Evolutionary conservation across 768 basidiomycete species (phyloP), one percentile per base, ranked within the genome.

Genomic region (Sporobolomyces roseus): DNA sequence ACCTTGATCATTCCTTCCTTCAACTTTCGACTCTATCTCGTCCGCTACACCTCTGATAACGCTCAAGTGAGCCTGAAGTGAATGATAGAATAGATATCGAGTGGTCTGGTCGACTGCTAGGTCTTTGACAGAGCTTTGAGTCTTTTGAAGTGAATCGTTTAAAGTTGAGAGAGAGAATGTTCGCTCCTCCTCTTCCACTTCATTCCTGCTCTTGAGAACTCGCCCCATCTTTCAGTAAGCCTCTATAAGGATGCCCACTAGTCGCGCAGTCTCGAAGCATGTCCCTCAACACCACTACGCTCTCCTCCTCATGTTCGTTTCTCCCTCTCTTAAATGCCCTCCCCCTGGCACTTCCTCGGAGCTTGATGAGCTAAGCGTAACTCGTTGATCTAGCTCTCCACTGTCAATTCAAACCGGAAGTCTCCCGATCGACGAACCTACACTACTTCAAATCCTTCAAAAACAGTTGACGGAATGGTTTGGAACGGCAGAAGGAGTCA

Each of bases 401-500:
- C 45, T 23, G 29, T 35, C 46, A 0, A 21, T 23, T 1, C 14
- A 43, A 1, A 30, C 21, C 10, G 23, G 6, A 5, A 13, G 2
- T 1, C 12, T n/a, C 2, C 19, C 59, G 1, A 14, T 14, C 1
- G 56, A 12, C 41, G 56, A 23, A 25, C 43, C 36, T 30, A 45
- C 43, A 1, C 43, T 54, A 3, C 2, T 27, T 2, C 45, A 27
- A 27, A 6, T 52, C 3, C 35, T 62, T 7, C 48, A 49, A 33
- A 51, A 53, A 45, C 10, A 21, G 46, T 4, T 62, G 17, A 9
- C 8, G 17, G 66, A 58, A 2, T 63, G 53, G 53, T 68, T 51
- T 54, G 66, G 66, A 9, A 52, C 66, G 14, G 46, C 56, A 38
- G 66, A 61, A n/a, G 66, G 66, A 3, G 58, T 60, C 45, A 60